These are phyloP conservation scores for Marvania coccoides DNA, from an alignment of 139 green algal genomes.

Conservation along the genomic window DNA sequence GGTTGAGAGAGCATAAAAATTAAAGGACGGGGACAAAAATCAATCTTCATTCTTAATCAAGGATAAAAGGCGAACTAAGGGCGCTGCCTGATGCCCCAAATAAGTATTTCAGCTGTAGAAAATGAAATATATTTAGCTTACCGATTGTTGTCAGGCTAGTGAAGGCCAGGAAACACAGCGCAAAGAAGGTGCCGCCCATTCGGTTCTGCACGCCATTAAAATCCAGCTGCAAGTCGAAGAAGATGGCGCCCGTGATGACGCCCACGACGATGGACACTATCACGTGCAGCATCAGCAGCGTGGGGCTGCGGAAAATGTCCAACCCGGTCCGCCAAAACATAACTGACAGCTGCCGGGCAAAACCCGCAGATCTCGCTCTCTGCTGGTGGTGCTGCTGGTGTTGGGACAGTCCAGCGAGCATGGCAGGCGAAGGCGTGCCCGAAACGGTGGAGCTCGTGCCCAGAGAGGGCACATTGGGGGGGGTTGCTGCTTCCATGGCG, in stretches of 20 bases:
- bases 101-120: no score
- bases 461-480: not conserved
- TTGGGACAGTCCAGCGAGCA: no score
- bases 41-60: no score
- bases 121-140: no score
- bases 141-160: slow-evolving; percentile 61
- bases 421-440: no score
- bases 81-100: no score
- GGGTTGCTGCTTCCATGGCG: not conserved
- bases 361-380: not conserved
- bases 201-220: slow-evolving; percentile 58
- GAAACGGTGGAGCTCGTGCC: no score
- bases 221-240: slow-evolving; percentile 35
- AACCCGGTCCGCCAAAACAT: slow-evolving; percentile 60
- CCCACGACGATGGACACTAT: slow-evolving; percentile 43
- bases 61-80: no score
- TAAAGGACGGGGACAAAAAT: no score
- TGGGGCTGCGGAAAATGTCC: slow-evolving; percentile 68
- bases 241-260: slow-evolving; percentile 49
- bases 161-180: slow-evolving; percentile 65
- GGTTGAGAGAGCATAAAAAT: no score
- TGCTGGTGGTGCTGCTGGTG: no score
- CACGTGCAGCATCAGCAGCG: slow-evolving; percentile 54
- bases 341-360: slow-evolving; percentile 46
- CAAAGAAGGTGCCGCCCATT: slow-evolving; percentile 71